Evolutionary conservation across 2,329 filamentous ascomycete genomes (phyloP), one percentile per base, ranked within the genome.

Genomic region (Rhynchosporium graminicola): DNA sequence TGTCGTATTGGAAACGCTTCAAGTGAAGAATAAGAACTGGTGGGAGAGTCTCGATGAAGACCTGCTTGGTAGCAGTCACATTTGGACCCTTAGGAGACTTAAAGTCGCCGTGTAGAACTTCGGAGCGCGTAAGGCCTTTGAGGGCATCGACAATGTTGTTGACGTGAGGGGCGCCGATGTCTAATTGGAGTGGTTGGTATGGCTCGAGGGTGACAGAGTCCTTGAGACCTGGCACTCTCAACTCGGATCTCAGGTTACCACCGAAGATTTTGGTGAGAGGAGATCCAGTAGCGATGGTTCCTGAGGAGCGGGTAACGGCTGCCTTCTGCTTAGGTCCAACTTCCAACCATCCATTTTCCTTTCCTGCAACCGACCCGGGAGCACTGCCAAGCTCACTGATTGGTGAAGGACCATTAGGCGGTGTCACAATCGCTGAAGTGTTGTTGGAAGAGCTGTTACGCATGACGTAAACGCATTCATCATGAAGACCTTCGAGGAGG

Each of bases 1-100:
- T 91, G 71, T 98, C 92, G 71, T 97, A 98, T 71, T 97, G 92
- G 81, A 99, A 99, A 50, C 95, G 91, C 79, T 99, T 99, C 47
- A 99, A 82, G 73, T 99, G 95, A 8, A 99, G 83, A 59, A 98
- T 96, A 12, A 99, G 83, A 3, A 98, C 91, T 0, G 92, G 91
- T 0, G 95, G 95, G 15, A 98, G 80, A 1, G 87, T 91, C 71
- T 98, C 94, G 66, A 99, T 96, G 69, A 96, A 92, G 2, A 97
- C 88, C 75, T 98, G 95, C 78, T 98, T 99, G 38, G 91, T 96
- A 1, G 92, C 92, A 31, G 85, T 84, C 33, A 88, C 87, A 69
- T 89, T 88, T 57, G 87, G 86, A 36, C 92, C 92, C 56, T 90
- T 88, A 5, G 89, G 84, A 3, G 90, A 90, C 70, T 88, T 87